A percentile compares a stretch with the other conserved stretches of the same genome.
Conservation (phyloP, 2,329 filamentous ascomycete species). For the Xylaria sp. region DNA sequence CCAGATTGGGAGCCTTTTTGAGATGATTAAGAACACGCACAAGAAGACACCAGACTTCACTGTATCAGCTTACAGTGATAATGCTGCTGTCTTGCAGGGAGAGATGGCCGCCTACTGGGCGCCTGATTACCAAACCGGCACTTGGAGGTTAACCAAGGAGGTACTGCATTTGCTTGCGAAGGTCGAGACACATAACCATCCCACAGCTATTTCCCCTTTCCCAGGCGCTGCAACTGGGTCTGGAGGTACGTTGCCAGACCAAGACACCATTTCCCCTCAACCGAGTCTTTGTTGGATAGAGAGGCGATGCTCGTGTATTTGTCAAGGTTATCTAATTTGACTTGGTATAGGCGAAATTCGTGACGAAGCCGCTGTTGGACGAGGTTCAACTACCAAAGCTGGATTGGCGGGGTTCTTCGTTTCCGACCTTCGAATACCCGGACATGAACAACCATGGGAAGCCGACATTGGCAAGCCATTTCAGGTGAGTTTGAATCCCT, state of each 20-base stretch:
- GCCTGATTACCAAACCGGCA: constrained; percentile 82
- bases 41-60: constrained; percentile 79
- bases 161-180: constrained; percentile 87
- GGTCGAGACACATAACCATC: constrained; percentile 98
- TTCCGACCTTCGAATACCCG: constrained; percentile 90
- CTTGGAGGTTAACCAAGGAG: constrained; percentile 88
- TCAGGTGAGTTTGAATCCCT: constrained; percentile 52
- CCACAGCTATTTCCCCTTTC: constrained; percentile 80
- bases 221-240: constrained; percentile 93
- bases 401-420: constrained; percentile 93
- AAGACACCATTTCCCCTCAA: not conserved
- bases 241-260: constrained; percentile 60
- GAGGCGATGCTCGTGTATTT: not conserved
- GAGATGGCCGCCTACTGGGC: constrained; percentile 80
- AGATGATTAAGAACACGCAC: constrained; percentile 97
- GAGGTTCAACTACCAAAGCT: constrained; percentile 91
- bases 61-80: constrained; percentile 97
- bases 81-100: constrained; percentile 88
- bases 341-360: constrained; percentile 43
- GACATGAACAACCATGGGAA: constrained; percentile 85
- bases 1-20: constrained; percentile 83
- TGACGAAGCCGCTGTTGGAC: constrained; percentile 91
- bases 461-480: constrained; percentile 84
- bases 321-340: not conserved
- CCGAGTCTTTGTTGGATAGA: not conserved